Percentiles rank a stretch among this genome's conserved stretches.
Conservation (phyloP, 352 stramenopile genomes). For the Phytophthora agathidicida region DNA sequence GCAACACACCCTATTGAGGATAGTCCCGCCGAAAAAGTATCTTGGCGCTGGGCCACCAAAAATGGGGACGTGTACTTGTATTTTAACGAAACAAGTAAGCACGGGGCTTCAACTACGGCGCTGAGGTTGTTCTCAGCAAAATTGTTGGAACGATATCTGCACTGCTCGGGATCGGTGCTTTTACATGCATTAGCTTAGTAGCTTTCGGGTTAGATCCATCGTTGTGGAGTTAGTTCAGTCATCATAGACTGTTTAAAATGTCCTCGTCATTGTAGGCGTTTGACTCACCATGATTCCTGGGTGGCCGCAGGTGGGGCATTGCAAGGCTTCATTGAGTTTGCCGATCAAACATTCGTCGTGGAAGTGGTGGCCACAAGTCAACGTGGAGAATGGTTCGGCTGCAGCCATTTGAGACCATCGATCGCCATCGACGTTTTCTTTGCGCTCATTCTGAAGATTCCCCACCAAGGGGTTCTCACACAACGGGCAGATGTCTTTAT, state of each 20-base stretch:
- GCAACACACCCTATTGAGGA: constrained; percentile 12
- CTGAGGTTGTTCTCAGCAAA: neutral
- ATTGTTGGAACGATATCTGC: too few species aligned
- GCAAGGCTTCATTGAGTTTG: constrained; percentile 61
- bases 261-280: neutral
- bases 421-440: constrained; percentile 6
- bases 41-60: constrained; percentile 7
- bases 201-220: too few species aligned
- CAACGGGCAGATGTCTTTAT: constrained; percentile 25
- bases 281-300: constrained; percentile 22
- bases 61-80: too few species aligned
- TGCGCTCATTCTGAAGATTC: constrained; percentile 3
- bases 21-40: constrained; percentile 8
- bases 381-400: constrained; percentile 39
- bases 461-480: constrained; percentile 27
- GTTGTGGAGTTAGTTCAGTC: neutral
- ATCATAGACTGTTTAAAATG: constrained; percentile 3
- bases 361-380: constrained; percentile 69
- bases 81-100: too few species aligned
- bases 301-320: constrained; percentile 56
- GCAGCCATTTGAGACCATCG: constrained; percentile 11
- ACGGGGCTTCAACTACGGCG: too few species aligned
- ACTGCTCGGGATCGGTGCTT: too few species aligned
- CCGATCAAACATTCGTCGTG: constrained; percentile 72
- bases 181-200: too few species aligned